phyloP scores from a whole-genome alignment of 495 filamentous ascomycete genomes.

The Endocarpon pusillum region DNA sequence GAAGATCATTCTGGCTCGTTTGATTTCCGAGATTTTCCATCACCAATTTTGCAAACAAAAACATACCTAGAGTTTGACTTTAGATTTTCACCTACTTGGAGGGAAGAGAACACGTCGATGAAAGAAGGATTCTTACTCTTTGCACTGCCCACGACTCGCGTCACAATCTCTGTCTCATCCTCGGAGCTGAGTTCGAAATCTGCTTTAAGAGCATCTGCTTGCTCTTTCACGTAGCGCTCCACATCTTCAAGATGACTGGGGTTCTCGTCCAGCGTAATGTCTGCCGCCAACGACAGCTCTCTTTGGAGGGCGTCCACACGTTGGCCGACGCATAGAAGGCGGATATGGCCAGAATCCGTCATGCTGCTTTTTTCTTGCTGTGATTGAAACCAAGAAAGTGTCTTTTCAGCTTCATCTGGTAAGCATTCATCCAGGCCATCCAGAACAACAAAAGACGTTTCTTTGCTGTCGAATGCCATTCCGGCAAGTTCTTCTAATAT shows the following conservation, averaged over 20 bases:
- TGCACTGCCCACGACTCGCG: constrained; percentile 8
- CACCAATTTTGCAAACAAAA: constrained; percentile 29
- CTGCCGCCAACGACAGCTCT: too few species aligned
- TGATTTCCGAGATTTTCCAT: constrained; percentile 23
- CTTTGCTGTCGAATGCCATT: background rate
- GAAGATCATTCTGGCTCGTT: constrained; percentile 11
- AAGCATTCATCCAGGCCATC: constrained; percentile 1
- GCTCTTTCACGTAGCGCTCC: too few species aligned
- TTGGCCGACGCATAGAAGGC: constrained; percentile 1
- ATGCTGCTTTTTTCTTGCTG: too few species aligned
- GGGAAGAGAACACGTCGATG: background rate
- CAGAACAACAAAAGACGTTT: background rate
- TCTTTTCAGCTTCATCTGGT: background rate
- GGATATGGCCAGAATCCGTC: too few species aligned
- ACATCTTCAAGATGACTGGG: too few species aligned
- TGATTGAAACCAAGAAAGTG: background rate
- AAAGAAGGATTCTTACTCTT: constrained; percentile 2
- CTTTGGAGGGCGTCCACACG: background rate
- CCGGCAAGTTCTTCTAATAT: too few species aligned
- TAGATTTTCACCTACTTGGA: too few species aligned
- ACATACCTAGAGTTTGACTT: constrained; percentile 34
- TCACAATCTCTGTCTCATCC: constrained; percentile 7
- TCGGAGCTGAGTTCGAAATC: too few species aligned
- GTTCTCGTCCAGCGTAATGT: too few species aligned
- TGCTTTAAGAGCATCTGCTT: too few species aligned